phyloP scores from a whole-genome alignment of 495 filamentous ascomycete genomes.

The Amorphotheca resinae region DNA sequence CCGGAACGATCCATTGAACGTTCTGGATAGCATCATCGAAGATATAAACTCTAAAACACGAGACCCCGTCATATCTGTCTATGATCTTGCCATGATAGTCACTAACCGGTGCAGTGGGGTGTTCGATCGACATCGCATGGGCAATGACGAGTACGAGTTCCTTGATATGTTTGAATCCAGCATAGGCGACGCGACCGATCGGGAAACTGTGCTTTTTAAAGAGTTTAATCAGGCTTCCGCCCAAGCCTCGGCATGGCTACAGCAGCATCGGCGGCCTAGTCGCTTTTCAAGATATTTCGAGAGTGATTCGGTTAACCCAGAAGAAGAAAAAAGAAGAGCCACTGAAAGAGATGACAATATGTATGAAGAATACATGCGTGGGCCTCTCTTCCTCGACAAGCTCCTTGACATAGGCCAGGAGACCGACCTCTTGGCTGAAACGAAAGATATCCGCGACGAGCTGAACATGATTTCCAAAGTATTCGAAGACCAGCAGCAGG shows the following conservation, averaged over 20 bases:
- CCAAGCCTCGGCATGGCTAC: conserved; percentile 49
- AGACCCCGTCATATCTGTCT: conserved; percentile 47
- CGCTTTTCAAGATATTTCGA: conserved; percentile 20
- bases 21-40: conserved; percentile 56
- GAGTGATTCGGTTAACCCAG: neutral
- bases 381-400: conserved; percentile 45
- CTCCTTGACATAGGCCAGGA: conserved; percentile 57
- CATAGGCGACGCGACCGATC: conserved; percentile 51
- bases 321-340: conserved; percentile 16
- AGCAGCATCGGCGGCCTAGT: conserved; percentile 42
- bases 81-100: conserved; percentile 54
- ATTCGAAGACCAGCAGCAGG: conserved; percentile 43
- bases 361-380: conserved; percentile 17
- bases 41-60: conserved; percentile 59
- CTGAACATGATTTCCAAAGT: conserved; percentile 58
- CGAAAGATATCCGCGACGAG: conserved; percentile 62
- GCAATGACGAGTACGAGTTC: conserved; percentile 54
- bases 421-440: conserved; percentile 50
- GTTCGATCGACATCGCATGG: conserved; percentile 50
- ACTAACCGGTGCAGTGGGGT: conserved; percentile 51
- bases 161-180: conserved; percentile 61
- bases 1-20: conserved; percentile 55
- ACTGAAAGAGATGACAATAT: conserved; percentile 16
- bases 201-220: conserved; percentile 50
- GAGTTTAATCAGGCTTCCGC: conserved; percentile 50